phyloP scores from a whole-genome alignment of 148 eudicot species.

The Amaranthus palmeri region DNA sequence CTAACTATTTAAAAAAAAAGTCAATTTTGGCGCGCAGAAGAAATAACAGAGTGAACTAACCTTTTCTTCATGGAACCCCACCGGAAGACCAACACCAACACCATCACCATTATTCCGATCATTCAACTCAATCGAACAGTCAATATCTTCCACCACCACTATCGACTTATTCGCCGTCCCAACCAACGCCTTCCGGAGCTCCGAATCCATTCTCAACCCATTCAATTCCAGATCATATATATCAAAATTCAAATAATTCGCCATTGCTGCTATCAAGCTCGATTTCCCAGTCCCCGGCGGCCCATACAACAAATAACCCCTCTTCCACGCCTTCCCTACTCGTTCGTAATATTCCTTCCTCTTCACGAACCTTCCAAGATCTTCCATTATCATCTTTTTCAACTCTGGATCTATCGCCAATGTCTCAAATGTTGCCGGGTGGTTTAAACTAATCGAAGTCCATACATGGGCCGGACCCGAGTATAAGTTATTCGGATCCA shows the following conservation, averaged over 20 bases:
- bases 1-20: no score
- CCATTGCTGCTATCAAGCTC: conserved; percentile 59
- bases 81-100: not conserved
- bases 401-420: conserved; percentile 41
- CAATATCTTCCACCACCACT: conserved; percentile 56
- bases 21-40: not conserved
- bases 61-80: not conserved
- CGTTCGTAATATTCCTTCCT: conserved; percentile 42
- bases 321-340: conserved; percentile 69
- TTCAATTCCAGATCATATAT: conserved; percentile 48
- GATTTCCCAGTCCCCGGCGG: conserved; percentile 66
- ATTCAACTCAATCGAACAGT: conserved; percentile 38
- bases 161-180: conserved; percentile 42
- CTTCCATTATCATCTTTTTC: conserved; percentile 33
- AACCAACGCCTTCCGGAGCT: conserved; percentile 37
- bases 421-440: conserved; percentile 50
- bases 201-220: conserved; percentile 27
- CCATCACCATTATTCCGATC: conserved; percentile 12
- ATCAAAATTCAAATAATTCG: conserved; percentile 49
- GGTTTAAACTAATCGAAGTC: conserved; percentile 43
- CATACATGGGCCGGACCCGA: conserved; percentile 12
- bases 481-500: conserved; percentile 12
- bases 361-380: conserved; percentile 40
- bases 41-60: not conserved
- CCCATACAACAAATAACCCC: conserved; percentile 58